These are phyloP conservation scores for Botrytis elliptica DNA, from an alignment of 2,329 filamentous ascomycete species.

Conservation along the genomic window DNA sequence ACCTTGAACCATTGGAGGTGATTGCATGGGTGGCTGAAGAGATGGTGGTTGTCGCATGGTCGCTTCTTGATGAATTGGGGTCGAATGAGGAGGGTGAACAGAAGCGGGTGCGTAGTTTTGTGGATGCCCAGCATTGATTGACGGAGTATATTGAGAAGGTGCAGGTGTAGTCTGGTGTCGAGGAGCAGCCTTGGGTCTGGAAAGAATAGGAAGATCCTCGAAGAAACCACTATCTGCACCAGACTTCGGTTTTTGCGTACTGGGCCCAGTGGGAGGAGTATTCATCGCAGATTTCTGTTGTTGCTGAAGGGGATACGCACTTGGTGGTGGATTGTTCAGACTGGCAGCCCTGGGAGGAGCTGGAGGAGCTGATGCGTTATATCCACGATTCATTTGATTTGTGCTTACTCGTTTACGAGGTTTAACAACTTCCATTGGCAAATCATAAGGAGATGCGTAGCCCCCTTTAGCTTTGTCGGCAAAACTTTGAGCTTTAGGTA, in stretches of 20 bases:
- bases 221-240: constrained; percentile 57
- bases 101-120: constrained; percentile 21
- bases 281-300: constrained; percentile 19
- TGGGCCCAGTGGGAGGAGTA: constrained; percentile 3
- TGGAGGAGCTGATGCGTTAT: constrained; percentile 30
- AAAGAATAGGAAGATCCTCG: constrained; percentile 68
- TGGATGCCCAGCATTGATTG: constrained; percentile 18
- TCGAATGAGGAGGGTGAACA: constrained; percentile 1
- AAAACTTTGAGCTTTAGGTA: constrained; percentile 74
- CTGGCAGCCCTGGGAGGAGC: constrained; percentile 38
- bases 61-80: constrained; percentile 10
- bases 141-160: constrained; percentile 29
- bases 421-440: constrained; percentile 84
- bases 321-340: constrained; percentile 30
- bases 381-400: constrained; percentile 41
- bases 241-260: constrained; percentile 39
- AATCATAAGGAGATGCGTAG: constrained; percentile 91
- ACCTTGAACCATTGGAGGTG: constrained; percentile 26
- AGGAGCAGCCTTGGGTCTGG: constrained; percentile 60
- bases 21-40: constrained; percentile 26
- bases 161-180: constrained; percentile 44
- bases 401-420: constrained; percentile 63
- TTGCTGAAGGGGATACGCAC: constrained; percentile 25
- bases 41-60: constrained; percentile 19
- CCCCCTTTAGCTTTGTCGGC: constrained; percentile 86